Evolutionary conservation across 441 rosid genomes (phyloP).

Genomic region (Pelargonium cotyledonis): DNA sequence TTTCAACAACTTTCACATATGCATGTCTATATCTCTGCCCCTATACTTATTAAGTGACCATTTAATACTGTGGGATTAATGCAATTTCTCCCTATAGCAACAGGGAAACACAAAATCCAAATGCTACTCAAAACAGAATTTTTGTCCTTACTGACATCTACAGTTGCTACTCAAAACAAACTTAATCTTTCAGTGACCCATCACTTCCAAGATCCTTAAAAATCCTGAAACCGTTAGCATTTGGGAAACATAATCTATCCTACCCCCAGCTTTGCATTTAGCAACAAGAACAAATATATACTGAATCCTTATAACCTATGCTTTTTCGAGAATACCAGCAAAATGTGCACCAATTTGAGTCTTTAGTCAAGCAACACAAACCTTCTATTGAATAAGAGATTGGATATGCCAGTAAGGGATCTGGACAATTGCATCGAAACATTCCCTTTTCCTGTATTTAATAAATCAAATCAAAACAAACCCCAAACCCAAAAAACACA

Average conservation of each 20-base stretch:
- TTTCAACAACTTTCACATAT: conserved; percentile 29
- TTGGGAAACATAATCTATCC: too few species aligned
- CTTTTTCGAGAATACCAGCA: neutral
- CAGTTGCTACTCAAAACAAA: neutral
- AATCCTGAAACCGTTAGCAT: too few species aligned
- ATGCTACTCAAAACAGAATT: neutral
- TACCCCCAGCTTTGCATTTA: too few species aligned
- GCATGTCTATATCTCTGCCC: neutral
- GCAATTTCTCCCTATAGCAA: neutral
- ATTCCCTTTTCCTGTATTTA: conserved; percentile 40
- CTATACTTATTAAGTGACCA: neutral
- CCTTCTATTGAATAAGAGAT: conserved; percentile 71
- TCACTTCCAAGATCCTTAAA: too few species aligned
- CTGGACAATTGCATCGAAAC: conserved; percentile 66
- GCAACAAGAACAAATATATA: too few species aligned
- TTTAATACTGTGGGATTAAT: neutral
- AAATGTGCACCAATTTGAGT: neutral
- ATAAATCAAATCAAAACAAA: neutral
- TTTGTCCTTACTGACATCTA: neutral
- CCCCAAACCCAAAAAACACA: neutral
- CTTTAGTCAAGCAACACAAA: conserved; percentile 14
- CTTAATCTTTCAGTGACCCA: too few species aligned
- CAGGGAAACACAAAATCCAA: neutral
- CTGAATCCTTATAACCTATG: too few species aligned
- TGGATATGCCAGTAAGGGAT: conserved; percentile 53